Evolutionary conservation across 257 asterid species (phyloP).

Genomic region (Primulina tabacum): DNA sequence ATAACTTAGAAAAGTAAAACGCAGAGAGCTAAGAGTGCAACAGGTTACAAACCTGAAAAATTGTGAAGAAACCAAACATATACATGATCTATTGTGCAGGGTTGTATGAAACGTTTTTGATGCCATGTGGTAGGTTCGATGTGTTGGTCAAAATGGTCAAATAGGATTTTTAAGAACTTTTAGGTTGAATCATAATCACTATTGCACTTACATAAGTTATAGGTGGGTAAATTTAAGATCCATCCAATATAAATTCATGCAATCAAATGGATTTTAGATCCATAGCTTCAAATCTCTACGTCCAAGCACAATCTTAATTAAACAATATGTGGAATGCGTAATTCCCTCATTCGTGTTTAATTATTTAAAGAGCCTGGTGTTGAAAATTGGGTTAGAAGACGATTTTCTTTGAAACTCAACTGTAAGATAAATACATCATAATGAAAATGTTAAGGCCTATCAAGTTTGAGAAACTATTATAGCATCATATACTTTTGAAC

Average conservation of each 20-base stretch:
- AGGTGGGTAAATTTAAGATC: too few species aligned
- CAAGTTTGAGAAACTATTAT: neutral
- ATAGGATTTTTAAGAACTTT: neutral
- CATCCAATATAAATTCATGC: too few species aligned
- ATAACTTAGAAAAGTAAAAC: neutral
- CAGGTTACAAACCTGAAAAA: conserved; percentile 9
- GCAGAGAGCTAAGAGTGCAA: neutral
- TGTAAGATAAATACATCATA: neutral
- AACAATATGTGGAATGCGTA: conserved; percentile 1
- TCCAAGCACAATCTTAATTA: neutral
- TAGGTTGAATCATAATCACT: too few species aligned
- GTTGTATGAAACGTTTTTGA: neutral
- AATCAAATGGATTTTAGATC: too few species aligned
- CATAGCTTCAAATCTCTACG: too few species aligned
- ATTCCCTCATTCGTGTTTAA: neutral
- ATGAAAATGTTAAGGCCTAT: neutral
- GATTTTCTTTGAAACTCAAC: neutral
- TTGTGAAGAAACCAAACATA: conserved; percentile 2
- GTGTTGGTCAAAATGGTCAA: conserved; percentile 6
- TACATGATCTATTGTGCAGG: conserved; percentile 2
- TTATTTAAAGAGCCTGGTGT: neutral
- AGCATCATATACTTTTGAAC: neutral
- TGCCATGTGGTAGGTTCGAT: conserved; percentile 7
- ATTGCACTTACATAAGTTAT: too few species aligned
- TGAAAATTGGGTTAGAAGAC: neutral